A percentile compares a stretch with the other conserved stretches of the same genome.
phyloP scores from a whole-genome alignment of 2,329 filamentous ascomycete species.

The Cercospora sp. region DNA sequence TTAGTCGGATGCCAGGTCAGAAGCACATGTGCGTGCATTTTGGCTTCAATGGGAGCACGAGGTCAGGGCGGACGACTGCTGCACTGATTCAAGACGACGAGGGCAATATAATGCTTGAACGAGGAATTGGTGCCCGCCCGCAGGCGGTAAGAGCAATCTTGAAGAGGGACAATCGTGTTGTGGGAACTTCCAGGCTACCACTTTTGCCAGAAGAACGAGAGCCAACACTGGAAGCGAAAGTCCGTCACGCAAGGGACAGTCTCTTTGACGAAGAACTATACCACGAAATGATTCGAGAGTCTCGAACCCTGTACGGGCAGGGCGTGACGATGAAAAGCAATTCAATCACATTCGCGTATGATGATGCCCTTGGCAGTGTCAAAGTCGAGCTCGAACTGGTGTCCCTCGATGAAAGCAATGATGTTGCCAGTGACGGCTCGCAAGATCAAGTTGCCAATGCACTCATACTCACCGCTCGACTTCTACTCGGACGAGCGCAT shows the following conservation, averaged over 20 bases:
- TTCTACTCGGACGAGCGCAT: conserved; percentile 78
- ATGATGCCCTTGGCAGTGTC: conserved; percentile 47
- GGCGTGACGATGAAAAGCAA: conserved; percentile 64
- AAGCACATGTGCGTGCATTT: conserved; percentile 73
- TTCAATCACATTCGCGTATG: conserved; percentile 38
- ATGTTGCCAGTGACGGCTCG: conserved; percentile 23
- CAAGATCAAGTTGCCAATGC: conserved; percentile 60
- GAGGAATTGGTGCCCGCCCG: conserved; percentile 56
- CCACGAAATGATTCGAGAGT: conserved; percentile 83
- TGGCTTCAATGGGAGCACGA: conserved; percentile 74
- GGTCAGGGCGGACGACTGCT: conserved; percentile 71
- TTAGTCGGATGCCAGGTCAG: conserved; percentile 64
- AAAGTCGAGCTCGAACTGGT: conserved; percentile 69
- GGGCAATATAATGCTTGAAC: conserved; percentile 74
- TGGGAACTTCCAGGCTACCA: conserved; percentile 55
- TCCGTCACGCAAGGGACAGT: conserved; percentile 74
- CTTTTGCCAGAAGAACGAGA: conserved; percentile 49
- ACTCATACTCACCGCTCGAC: conserved; percentile 66
- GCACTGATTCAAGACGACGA: conserved; percentile 73
- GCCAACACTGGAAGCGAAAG: conserved; percentile 63
- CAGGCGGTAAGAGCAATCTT: conserved; percentile 69
- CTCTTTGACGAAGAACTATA: conserved; percentile 84
- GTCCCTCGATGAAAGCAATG: conserved; percentile 43
- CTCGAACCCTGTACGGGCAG: conserved; percentile 68
- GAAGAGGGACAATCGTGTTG: conserved; percentile 56